phyloP scores from a whole-genome alignment of 768 basidiomycete species.

The Suillus hirtellus region DNA sequence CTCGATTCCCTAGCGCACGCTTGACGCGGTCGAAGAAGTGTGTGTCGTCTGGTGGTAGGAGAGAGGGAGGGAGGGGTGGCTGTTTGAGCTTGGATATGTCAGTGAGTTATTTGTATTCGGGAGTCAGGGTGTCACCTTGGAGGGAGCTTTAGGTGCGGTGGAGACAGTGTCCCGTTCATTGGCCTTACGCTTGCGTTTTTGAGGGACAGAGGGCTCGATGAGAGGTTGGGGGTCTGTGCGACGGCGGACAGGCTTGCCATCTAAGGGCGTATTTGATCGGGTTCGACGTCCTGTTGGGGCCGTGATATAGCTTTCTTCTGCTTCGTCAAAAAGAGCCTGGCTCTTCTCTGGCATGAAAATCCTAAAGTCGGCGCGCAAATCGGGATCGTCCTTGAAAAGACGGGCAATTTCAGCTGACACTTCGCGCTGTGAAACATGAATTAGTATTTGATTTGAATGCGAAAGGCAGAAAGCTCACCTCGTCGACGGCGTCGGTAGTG shows the following conservation, averaged over 20 bases:
- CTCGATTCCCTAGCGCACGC: constrained; percentile 66
- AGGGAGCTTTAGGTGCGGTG: not conserved
- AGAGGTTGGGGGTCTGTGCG: constrained; percentile 46
- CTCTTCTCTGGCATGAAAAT: constrained; percentile 71
- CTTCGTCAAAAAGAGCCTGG: constrained; percentile 50
- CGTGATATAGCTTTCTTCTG: constrained; percentile 30
- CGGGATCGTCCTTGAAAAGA: constrained; percentile 75
- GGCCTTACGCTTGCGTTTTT: constrained; percentile 69
- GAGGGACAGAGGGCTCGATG: constrained; percentile 45
- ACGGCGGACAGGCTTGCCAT: constrained; percentile 39
- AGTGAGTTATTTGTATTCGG: not conserved
- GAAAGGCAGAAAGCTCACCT: constrained; percentile 39
- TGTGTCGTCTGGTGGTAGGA: constrained; percentile 49
- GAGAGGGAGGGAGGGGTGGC: constrained; percentile 19
- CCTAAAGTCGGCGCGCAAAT: constrained; percentile 70
- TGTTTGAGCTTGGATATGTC: constrained; percentile 23
- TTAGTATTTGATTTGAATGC: not conserved
- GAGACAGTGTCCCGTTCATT: constrained; percentile 32
- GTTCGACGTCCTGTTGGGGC: constrained; percentile 31
- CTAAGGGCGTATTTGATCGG: constrained; percentile 36
- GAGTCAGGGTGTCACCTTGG: constrained; percentile 6
- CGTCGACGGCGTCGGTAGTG: constrained; percentile 59
- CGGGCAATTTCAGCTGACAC: constrained; percentile 67
- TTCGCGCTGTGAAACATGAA: constrained; percentile 48
- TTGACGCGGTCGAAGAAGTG: constrained; percentile 94